Conservation (phyloP, 192 early-diverging fungal genomes). For the Linnemannia hyalina region DNA sequence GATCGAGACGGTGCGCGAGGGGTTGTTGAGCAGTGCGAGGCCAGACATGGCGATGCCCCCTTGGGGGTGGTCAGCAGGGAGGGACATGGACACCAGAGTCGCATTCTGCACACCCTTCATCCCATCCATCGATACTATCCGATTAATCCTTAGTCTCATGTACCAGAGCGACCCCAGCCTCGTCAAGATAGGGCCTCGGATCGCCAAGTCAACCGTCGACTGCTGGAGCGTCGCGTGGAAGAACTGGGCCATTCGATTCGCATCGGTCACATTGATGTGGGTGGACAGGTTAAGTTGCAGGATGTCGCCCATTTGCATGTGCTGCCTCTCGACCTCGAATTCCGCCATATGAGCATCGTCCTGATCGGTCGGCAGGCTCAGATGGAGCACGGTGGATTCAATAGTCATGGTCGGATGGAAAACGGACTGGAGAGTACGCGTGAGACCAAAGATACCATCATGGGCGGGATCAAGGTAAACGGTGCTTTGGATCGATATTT, state of each 20-base stretch:
- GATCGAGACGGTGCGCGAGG: constrained; percentile 31
- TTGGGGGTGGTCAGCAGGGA: constrained; percentile 36
- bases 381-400: constrained; percentile 15
- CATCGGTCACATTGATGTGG: constrained; percentile 36
- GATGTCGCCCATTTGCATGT: constrained; percentile 27
- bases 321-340: constrained; percentile 36
- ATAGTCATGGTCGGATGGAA: constrained; percentile 39
- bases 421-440: constrained; percentile 4
- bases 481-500: constrained; percentile 33
- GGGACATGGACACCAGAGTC: constrained; percentile 28
- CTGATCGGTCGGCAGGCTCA: constrained; percentile 13
- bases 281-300: constrained; percentile 29
- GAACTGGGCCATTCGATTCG: constrained; percentile 46
- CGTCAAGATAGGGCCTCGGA: constrained; percentile 33
- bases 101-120: constrained; percentile 45
- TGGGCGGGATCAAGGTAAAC: constrained; percentile 26
- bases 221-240: constrained; percentile 22
- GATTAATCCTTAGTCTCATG: constrained; percentile 30
- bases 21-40: constrained; percentile 39
- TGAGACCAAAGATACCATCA: constrained; percentile 41
- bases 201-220: constrained; percentile 22
- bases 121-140: constrained; percentile 26
- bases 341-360: constrained; percentile 31
- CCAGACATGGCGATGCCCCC: constrained; percentile 47
- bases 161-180: constrained; percentile 39